Conservation (phyloP, 345 rosid genomes). For the Populus ilicifolia region DNA sequence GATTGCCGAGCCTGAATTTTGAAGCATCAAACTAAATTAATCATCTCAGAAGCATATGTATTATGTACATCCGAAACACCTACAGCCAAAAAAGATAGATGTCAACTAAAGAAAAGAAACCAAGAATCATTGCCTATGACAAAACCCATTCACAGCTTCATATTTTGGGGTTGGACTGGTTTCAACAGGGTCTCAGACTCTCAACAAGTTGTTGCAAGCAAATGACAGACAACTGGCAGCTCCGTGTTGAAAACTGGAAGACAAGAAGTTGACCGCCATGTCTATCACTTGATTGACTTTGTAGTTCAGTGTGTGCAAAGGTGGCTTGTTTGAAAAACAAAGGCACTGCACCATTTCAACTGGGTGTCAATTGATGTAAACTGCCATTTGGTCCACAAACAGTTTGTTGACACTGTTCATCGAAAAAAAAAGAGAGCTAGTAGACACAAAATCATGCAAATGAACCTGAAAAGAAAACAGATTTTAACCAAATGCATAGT, state of each 20-base stretch:
- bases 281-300: background rate
- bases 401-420: background rate
- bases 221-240: background rate
- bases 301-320: background rate
- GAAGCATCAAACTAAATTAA: background rate
- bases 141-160: background rate
- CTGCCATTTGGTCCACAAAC: background rate
- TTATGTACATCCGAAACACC: constrained; percentile 6
- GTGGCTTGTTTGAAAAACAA: background rate
- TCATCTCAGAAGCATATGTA: background rate
- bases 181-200: background rate
- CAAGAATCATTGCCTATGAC: background rate
- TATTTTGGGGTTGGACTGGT: background rate
- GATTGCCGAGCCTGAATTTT: background rate
- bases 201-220: background rate
- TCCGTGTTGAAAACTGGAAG: background rate
- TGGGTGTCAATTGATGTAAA: background rate
- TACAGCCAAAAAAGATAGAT: background rate
- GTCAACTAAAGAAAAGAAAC: background rate
- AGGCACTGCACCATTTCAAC: background rate
- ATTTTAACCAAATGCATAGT: background rate
- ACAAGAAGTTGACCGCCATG: background rate
- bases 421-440: background rate
- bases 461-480: background rate
- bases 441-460: background rate